Evolutionary conservation across 768 basidiomycete genomes (phyloP).

Genomic region (Floccularia luteovirens): DNA sequence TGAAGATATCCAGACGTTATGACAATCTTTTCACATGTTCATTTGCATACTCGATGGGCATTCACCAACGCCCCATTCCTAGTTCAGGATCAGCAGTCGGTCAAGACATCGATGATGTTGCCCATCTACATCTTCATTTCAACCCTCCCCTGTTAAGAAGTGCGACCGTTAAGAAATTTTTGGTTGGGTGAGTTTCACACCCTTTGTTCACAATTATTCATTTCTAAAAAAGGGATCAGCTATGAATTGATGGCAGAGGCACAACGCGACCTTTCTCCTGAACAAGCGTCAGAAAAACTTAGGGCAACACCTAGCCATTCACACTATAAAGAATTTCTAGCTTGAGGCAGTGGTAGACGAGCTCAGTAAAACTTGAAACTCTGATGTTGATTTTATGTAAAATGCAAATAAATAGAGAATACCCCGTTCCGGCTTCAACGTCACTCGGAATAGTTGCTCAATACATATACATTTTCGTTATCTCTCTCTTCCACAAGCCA

Average conservation of each 20-base stretch:
- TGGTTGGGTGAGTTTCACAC: slow-evolving; percentile 63
- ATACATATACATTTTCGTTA: too few species aligned
- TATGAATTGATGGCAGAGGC: slow-evolving; percentile 90
- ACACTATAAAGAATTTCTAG: too few species aligned
- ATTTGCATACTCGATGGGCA: slow-evolving; percentile 93
- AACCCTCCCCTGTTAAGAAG: slow-evolving; percentile 79
- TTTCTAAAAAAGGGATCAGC: slow-evolving; percentile 23
- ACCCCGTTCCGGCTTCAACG: too few species aligned
- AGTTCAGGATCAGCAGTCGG: slow-evolving; percentile 21
- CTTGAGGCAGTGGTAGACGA: too few species aligned
- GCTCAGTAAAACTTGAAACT: too few species aligned
- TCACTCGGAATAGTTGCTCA: too few species aligned
- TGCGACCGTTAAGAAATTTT: slow-evolving; percentile 79
- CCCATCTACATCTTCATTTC: slow-evolving; percentile 86
- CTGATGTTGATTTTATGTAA: too few species aligned
- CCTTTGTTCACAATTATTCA: slow-evolving; percentile 2
- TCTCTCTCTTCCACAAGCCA: too few species aligned
- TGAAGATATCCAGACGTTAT: slow-evolving; percentile 55
- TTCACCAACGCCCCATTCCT: slow-evolving; percentile 71
- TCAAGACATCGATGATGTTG: slow-evolving; percentile 39
- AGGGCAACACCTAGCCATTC: too few species aligned
- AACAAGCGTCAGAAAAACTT: slow-evolving; percentile 71
- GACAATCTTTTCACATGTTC: slow-evolving; percentile 80
- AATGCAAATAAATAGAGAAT: too few species aligned
- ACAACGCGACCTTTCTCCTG: slow-evolving; percentile 85